Evolutionary conservation across 2,329 filamentous ascomycete species (phyloP).

Genomic region (Coniochaeta sp.): DNA sequence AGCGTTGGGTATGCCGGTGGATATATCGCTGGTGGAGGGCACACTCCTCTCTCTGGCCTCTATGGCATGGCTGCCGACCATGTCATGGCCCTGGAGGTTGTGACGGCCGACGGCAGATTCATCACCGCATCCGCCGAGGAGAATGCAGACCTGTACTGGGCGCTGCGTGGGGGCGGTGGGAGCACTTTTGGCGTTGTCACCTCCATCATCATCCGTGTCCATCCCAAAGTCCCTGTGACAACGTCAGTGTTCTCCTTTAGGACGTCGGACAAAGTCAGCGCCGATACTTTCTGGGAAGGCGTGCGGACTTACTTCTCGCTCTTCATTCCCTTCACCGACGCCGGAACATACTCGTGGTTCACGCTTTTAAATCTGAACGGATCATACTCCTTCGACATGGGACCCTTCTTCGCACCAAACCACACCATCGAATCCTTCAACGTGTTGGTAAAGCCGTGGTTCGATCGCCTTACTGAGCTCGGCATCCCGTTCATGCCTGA

Average conservation of each 20-base stretch:
- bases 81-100: constrained; percentile 35
- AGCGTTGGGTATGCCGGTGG: constrained; percentile 37
- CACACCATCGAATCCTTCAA: constrained; percentile 5
- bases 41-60: constrained; percentile 35
- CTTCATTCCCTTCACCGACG: constrained; percentile 24
- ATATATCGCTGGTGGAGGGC: constrained; percentile 44
- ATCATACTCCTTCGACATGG: constrained; percentile 18
- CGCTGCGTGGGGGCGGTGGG: constrained; percentile 42
- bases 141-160: constrained; percentile 51
- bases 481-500: neutral
- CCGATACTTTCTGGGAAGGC: constrained; percentile 23
- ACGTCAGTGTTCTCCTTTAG: constrained; percentile 9
- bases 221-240: constrained; percentile 9
- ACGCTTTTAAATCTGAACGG: constrained; percentile 14
- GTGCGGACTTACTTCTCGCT: constrained; percentile 21
- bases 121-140: constrained; percentile 35
- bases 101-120: constrained; percentile 37
- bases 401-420: constrained; percentile 20
- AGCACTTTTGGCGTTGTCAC: constrained; percentile 16
- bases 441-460: constrained; percentile 5
- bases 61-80: constrained; percentile 47
- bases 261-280: constrained; percentile 17
- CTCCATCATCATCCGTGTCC: constrained; percentile 9
- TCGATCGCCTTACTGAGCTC: constrained; percentile 2
- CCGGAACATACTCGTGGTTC: constrained; percentile 26